phyloP scores from a whole-genome alignment of 306 rosid species.

The Dicorynia guianensis region DNA sequence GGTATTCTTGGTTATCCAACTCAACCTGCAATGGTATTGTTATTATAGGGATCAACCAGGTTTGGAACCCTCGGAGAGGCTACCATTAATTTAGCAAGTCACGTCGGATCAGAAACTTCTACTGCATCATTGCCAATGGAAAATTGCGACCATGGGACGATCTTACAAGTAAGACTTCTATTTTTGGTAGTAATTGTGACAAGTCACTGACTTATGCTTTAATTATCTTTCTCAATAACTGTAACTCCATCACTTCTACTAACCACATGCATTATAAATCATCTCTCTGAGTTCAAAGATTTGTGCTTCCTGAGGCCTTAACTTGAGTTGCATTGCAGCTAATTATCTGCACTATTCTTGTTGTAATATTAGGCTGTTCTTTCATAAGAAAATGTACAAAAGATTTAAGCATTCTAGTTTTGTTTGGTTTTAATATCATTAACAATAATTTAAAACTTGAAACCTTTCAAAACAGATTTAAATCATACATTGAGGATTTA shows the following conservation, averaged over 20 bases:
- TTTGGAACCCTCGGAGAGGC: slow-evolving; percentile 58
- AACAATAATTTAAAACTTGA: background rate
- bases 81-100: slow-evolving; percentile 46
- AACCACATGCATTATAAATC: background rate
- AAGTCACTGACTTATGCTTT: background rate
- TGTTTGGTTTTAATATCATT: background rate
- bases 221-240: background rate
- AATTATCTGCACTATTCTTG: background rate
- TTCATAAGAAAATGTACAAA: background rate
- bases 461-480: background rate
- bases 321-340: background rate
- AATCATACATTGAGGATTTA: background rate
- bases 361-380: background rate
- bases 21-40: slow-evolving; percentile 1
- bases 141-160: slow-evolving; percentile 43
- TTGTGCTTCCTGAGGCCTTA: background rate
- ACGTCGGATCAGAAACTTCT: slow-evolving; percentile 25
- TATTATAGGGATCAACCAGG: slow-evolving; percentile 47
- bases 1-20: slow-evolving; percentile 5
- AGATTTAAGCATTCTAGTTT: background rate
- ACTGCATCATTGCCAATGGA: slow-evolving; percentile 46
- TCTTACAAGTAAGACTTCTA: slow-evolving; percentile 42
- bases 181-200: background rate
- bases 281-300: background rate
- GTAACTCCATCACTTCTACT: background rate